phyloP scores from a whole-genome alignment of 1,139 yeast species.

The Dujonia santamariae region DNA sequence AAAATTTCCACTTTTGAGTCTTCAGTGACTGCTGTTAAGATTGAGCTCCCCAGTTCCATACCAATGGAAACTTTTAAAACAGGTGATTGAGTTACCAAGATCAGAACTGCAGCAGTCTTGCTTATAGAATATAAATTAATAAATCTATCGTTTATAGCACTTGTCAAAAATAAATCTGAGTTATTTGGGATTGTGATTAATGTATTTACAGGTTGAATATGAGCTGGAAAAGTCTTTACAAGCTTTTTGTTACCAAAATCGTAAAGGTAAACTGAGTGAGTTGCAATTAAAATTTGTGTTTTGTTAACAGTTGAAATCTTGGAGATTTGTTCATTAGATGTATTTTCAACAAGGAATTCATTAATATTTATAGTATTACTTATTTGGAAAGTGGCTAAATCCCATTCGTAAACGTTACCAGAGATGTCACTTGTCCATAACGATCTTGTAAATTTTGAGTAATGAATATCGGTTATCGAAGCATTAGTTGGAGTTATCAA shows the following conservation, averaged over 20 bases:
- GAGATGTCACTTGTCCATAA: slow-evolving; percentile 65
- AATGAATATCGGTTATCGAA: slow-evolving; percentile 53
- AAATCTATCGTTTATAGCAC: slow-evolving; percentile 77
- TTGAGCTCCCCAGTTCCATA: slow-evolving; percentile 27
- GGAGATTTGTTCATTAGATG: slow-evolving; percentile 28
- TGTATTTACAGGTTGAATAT: slow-evolving; percentile 60
- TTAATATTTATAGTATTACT: slow-evolving; percentile 41
- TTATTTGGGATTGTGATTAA: slow-evolving; percentile 33
- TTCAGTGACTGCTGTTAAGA: slow-evolving; percentile 60
- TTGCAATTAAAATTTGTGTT: slow-evolving; percentile 56
- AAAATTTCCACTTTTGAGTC: slow-evolving; percentile 69
- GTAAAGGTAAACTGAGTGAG: slow-evolving; percentile 58
- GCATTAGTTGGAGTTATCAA: slow-evolving; percentile 50
- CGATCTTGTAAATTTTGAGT: slow-evolving; percentile 36
- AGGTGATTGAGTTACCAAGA: slow-evolving; percentile 67
- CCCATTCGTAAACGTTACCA: slow-evolving; percentile 67
- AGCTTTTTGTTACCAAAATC: slow-evolving; percentile 37
- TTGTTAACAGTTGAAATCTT: slow-evolving; percentile 34
- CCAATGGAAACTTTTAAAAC: slow-evolving; percentile 44
- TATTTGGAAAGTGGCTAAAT: slow-evolving; percentile 40
- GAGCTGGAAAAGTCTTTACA: slow-evolving; percentile 63
- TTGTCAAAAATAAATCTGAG: slow-evolving; percentile 53
- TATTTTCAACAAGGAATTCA: slow-evolving; percentile 27
- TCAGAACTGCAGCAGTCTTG: slow-evolving; percentile 40
- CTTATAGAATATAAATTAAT: slow-evolving; percentile 62